Percentiles rank a stretch among this genome's conserved stretches.
These are phyloP conservation scores for Peribolospora baueri DNA, from an alignment of 768 basidiomycete genomes.

Conservation along the genomic window DNA sequence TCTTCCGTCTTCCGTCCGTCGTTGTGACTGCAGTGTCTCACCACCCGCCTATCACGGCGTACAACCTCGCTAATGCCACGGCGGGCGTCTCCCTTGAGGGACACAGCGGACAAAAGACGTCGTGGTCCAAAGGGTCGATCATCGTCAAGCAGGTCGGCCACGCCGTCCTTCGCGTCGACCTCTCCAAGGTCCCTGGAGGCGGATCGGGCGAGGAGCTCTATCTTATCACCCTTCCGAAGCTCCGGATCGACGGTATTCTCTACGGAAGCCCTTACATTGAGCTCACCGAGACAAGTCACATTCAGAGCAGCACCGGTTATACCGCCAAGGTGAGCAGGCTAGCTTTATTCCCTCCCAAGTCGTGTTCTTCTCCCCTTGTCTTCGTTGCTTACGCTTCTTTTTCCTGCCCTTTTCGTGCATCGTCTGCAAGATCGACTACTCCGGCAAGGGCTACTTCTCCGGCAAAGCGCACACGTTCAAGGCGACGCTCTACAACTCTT, in stretches of 20 bases:
- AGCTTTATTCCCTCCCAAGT: background rate
- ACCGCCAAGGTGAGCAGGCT: background rate
- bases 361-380: background rate
- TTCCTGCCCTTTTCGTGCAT: background rate
- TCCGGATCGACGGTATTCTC: constrained; percentile 50
- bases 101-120: constrained; percentile 86
- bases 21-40: constrained; percentile 41
- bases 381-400: background rate
- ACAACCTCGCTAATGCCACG: constrained; percentile 54
- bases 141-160: constrained; percentile 86
- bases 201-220: constrained; percentile 35
- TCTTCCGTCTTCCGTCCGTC: too few relatives aligned
- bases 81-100: constrained; percentile 58
- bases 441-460: constrained; percentile 41
- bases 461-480: constrained; percentile 87
- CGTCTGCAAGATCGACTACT: background rate
- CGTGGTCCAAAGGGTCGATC: constrained; percentile 43
- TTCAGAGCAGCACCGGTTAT: constrained; percentile 39
- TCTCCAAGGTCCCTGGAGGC: constrained; percentile 24
- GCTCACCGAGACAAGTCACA: constrained; percentile 55
- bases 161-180: constrained; percentile 47
- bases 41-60: constrained; percentile 40
- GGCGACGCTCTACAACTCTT: constrained; percentile 30
- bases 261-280: constrained; percentile 40
- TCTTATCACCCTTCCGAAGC: constrained; percentile 70